Evolutionary conservation across 192 early-diverging fungal genomes (phyloP), one percentile per base, ranked within the genome.

Genomic region (Linnemannia schmuckeri): DNA sequence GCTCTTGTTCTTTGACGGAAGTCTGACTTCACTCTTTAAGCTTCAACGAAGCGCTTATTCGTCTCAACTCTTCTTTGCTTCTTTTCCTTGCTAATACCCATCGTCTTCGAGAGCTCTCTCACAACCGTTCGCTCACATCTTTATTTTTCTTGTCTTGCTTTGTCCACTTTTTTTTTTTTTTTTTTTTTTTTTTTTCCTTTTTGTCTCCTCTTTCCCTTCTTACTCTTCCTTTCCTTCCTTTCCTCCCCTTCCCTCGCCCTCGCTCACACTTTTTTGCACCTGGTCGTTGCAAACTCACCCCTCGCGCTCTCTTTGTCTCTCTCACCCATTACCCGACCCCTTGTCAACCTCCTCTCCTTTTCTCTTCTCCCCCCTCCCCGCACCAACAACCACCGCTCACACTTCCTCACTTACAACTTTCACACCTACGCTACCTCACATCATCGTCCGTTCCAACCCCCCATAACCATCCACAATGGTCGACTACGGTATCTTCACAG

Each of bases 401-500:
- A 4, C 22, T 54, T n/a, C 46, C 46, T 49, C 33, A 33, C 24
- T 15, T 17, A 6, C 73, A 10, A 54, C 0, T 12, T 47, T 33
- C 41, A 44, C 46, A n/a, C 17, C 30, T 38, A 33, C 18, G 57
- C 52, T 22, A 13, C 30, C 27, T 40, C 55, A 27, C 52, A 75
- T 15, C 22, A 46, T 52, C 49, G 49, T 20, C 4, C 49, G 18
- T 18, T 52, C 4, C 49, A 49, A 15, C n/a, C 0, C 27, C 55
- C 27, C 75, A 15, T 55, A 27, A 30, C 6, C 63, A 30, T 1
- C 5, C 44, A 24, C 33, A 47, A 81, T 87, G 79, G 85, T 81
- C 42, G 85, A 87, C 79, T 77, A 63, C 74, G 79, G 85, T 15
- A 68, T 78, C 70, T 81, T 87, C 73, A 42, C 79, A 6, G 75